These are phyloP conservation scores for Pleurotus sapidus DNA, from an alignment of 768 basidiomycete genomes.

Conservation along the genomic window DNA sequence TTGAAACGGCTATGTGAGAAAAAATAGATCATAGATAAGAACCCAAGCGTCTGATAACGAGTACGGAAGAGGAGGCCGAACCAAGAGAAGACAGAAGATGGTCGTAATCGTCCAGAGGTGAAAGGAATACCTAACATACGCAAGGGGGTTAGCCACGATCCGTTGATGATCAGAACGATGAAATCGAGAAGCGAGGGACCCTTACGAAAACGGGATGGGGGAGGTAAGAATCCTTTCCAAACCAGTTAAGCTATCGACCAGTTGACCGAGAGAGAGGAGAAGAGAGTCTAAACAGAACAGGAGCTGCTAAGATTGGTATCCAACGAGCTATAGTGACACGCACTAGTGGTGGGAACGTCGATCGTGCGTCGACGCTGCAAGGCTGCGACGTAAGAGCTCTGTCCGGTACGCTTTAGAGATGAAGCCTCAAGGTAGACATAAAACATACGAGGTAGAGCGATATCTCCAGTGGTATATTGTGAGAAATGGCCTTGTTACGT, in stretches of 20 bases:
- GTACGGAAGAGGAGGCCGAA: constrained; percentile 23
- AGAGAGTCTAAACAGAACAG: constrained; percentile 36
- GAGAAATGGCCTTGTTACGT: constrained; percentile 39
- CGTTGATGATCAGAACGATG: background rate
- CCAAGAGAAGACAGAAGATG: constrained; percentile 60
- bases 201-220: constrained; percentile 73
- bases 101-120: constrained; percentile 68
- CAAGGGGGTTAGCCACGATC: background rate
- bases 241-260: constrained; percentile 66
- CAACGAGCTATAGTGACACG: constrained; percentile 18
- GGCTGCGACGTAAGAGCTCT: constrained; percentile 68
- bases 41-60: background rate
- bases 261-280: constrained; percentile 43
- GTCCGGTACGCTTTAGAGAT: constrained; percentile 7
- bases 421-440: background rate
- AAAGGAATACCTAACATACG: constrained; percentile 49
- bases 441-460: constrained; percentile 59
- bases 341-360: constrained; percentile 63
- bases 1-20: constrained; percentile 54
- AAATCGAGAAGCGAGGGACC: background rate
- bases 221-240: constrained; percentile 74
- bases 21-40: constrained; percentile 9
- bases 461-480: constrained; percentile 69
- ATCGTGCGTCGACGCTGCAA: constrained; percentile 52
- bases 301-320: background rate